These are phyloP conservation scores for Polyporus arcularius DNA, from an alignment of 768 basidiomycete species.

Conservation along the genomic window DNA sequence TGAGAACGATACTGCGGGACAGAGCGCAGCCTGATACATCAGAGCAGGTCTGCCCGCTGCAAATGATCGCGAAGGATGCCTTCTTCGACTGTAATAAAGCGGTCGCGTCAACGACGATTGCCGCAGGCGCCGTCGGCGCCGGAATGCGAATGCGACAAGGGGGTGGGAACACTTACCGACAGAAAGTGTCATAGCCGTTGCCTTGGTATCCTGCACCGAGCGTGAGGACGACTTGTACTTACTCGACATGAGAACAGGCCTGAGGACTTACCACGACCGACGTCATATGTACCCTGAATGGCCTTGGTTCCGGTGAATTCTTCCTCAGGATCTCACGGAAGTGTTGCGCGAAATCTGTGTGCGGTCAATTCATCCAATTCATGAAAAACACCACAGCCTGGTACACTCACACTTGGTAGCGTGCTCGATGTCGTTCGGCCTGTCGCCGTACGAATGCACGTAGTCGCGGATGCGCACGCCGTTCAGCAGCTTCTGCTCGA, in stretches of 20 bases:
- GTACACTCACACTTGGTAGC: conserved; percentile 64
- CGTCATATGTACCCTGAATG: conserved; percentile 74
- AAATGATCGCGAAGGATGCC: conserved; percentile 73
- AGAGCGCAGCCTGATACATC: neutral
- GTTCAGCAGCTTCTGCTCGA: conserved; percentile 69
- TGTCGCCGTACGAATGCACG: conserved; percentile 73
- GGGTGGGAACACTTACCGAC: conserved; percentile 48
- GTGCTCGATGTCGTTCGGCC: conserved; percentile 67
- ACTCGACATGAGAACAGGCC: neutral
- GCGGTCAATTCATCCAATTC: conserved; percentile 3
- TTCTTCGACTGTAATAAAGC: conserved; percentile 55
- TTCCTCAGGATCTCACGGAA: conserved; percentile 73
- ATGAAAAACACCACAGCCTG: neutral
- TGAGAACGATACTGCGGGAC: neutral
- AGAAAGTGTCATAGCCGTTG: conserved; percentile 70
- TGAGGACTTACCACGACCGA: conserved; percentile 69
- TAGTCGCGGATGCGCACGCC: conserved; percentile 67
- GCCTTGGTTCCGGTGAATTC: conserved; percentile 62
- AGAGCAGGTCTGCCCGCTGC: conserved; percentile 70
- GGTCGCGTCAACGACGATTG: conserved; percentile 5
- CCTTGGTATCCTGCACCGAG: conserved; percentile 61
- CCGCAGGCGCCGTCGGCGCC: conserved; percentile 3
- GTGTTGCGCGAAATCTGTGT: conserved; percentile 73
- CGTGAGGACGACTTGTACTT: neutral
- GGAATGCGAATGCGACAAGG: neutral